A percentile compares a stretch with the other conserved stretches of the same genome.
Evolutionary conservation across 2,329 filamentous ascomycete genomes (phyloP).

Genomic region (Fusarium tupiense): DNA sequence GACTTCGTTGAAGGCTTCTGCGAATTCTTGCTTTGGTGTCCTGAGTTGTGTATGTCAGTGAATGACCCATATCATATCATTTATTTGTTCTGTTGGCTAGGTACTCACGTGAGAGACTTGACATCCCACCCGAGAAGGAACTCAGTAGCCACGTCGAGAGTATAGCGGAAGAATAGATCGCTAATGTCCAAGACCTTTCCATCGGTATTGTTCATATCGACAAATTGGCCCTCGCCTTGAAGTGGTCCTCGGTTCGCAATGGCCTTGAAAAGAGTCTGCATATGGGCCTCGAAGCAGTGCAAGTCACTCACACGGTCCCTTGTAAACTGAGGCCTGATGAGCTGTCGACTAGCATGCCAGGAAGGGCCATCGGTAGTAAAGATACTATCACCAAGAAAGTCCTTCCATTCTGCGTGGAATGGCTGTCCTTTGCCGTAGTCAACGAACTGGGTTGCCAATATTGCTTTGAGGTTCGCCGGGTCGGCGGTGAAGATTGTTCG

Average conservation of each 20-base stretch:
- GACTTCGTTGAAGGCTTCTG: constrained; percentile 82
- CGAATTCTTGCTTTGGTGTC: constrained; percentile 73
- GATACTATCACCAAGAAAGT: constrained; percentile 79
- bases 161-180: constrained; percentile 85
- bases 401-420: constrained; percentile 80
- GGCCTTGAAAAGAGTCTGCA: constrained; percentile 75
- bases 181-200: constrained; percentile 73
- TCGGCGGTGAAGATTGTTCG: constrained; percentile 82
- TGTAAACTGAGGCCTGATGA: constrained; percentile 88
- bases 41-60: constrained; percentile 42
- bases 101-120: constrained; percentile 63
- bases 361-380: constrained; percentile 81
- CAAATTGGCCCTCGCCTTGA: constrained; percentile 68
- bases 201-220: constrained; percentile 71
- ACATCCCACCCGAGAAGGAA: constrained; percentile 85
- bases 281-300: constrained; percentile 81
- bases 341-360: constrained; percentile 83
- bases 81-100: background rate
- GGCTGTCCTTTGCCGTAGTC: constrained; percentile 84
- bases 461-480: constrained; percentile 89
- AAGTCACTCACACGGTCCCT: constrained; percentile 86
- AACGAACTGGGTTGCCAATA: constrained; percentile 84
- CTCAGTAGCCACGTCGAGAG: constrained; percentile 85
- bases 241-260: constrained; percentile 68
- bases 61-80: background rate